Evolutionary conservation across 73 alveolate species (phyloP), one percentile per base, ranked within the genome.

Genomic region (Halteria grandinella): DNA sequence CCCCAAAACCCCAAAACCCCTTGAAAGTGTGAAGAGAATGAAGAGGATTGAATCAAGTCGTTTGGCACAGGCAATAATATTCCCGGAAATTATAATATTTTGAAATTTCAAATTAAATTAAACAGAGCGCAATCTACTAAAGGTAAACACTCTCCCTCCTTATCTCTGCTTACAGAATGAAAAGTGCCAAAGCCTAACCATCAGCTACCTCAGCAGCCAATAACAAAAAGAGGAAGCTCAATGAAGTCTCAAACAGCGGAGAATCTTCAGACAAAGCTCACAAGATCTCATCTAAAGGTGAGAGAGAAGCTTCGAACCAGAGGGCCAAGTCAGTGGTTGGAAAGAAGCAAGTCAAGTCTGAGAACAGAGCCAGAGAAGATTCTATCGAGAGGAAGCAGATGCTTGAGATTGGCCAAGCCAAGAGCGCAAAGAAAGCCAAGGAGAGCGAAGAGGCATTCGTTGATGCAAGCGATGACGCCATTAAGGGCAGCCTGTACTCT

Each of bases 401-500:
- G 15, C 50, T 14, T 11, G 15, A 39, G 18, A 39, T 10, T 39
- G 50, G 15, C 50, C 15, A 39, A 39, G 50, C n/a, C n/a, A n/a
- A n/a, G n/a, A n/a, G 50, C 15, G 15, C 15, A 39, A 15, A 39
- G 15, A 39, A 39, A 15, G 15, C 10, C 15, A 11, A 39, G 15
- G 50, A 39, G 50, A 39, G 15, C 15, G 50, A 10, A 10, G 18
- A 10, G 10, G 15, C 15, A 39, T 39, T 14, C 50, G 15, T 11
- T 39, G 50, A 39, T 39, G 15, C 10, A 39, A 39, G 15, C 10
- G 50, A 39, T 10, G 15, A 39, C 18, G 10, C 10, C 10, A 39
- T 66, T 5, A 66, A 45, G 6, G 80, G 69, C 34, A 66, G 47
- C 18, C 43, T 44, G 69, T 66, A 45, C 66, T 66, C 80, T 10